phyloP scores from a whole-genome alignment of 1,139 yeast genomes.

The Schizosaccharomyces versatilis region DNA sequence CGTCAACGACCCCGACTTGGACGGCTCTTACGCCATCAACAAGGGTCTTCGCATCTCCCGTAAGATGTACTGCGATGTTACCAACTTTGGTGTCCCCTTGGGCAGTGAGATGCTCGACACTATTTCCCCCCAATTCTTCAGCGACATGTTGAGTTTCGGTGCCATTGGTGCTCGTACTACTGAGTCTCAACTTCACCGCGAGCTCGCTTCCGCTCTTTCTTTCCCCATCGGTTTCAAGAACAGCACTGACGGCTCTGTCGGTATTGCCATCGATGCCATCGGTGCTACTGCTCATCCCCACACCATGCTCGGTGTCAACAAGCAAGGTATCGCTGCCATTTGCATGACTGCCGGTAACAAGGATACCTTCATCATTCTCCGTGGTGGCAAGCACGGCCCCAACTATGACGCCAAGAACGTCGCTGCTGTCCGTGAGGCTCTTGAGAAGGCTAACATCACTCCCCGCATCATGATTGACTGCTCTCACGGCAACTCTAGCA shows the following conservation, averaged over 20 bases:
- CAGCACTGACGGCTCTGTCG: conserved; percentile 80
- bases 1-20: conserved; percentile 88
- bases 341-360: conserved; percentile 21
- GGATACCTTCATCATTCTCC: conserved; percentile 55
- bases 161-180: conserved; percentile 99
- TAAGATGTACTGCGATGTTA: conserved; percentile 63
- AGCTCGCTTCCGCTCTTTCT: conserved; percentile 82
- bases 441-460: conserved; percentile 22
- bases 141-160: conserved; percentile 79
- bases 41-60: conserved; percentile 80
- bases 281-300: conserved; percentile 81
- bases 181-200: conserved; percentile 93
- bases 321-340: conserved; percentile 89
- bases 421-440: conserved; percentile 45
- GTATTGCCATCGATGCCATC: conserved; percentile 85
- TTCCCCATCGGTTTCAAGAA: conserved; percentile 98
- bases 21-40: conserved; percentile 81
- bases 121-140: conserved; percentile 88
- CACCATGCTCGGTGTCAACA: conserved; percentile 92
- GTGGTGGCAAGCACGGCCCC: conserved; percentile 90
- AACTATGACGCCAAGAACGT: conserved; percentile 71
- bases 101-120: conserved; percentile 97
- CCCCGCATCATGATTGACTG: conserved; percentile 76
- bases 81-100: conserved; percentile 51
- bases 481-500: conserved; percentile 88